These are phyloP conservation scores for Colletotrichum sp. DNA, from an alignment of 2,329 filamentous ascomycete species.

Conservation along the genomic window DNA sequence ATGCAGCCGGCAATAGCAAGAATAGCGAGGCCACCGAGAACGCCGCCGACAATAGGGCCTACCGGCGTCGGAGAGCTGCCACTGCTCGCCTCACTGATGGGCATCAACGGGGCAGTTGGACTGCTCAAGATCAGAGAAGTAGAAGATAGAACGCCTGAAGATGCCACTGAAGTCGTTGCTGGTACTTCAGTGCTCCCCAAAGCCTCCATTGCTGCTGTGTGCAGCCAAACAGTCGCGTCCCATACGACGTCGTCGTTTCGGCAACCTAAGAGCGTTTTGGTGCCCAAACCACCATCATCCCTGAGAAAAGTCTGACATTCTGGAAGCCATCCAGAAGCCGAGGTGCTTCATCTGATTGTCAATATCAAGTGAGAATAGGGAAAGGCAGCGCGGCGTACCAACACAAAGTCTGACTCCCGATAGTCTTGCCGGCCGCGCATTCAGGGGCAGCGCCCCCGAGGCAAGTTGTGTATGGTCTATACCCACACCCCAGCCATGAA, in stretches of 20 bases:
- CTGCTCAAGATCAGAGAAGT: neutral
- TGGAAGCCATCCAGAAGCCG: neutral
- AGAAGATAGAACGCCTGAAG: neutral
- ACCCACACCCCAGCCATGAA: neutral
- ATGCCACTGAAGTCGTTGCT: neutral
- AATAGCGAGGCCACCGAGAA: neutral
- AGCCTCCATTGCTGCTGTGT: neutral
- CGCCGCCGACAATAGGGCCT: conserved; percentile 5
- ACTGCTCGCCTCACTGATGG: neutral
- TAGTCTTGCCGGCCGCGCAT: neutral
- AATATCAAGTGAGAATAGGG: neutral
- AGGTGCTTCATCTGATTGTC: neutral
- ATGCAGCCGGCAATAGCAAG: neutral
- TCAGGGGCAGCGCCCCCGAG: neutral
- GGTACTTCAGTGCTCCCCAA: neutral
- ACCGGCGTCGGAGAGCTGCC: neutral
- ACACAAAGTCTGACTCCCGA: neutral
- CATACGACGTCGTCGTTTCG: neutral
- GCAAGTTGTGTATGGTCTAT: neutral
- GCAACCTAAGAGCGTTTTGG: conserved; percentile 3
- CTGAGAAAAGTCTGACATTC: conserved; percentile 7
- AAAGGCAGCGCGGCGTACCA: neutral
- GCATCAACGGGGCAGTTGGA: neutral
- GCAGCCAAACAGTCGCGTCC: neutral
- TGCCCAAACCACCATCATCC: neutral